phyloP scores from a whole-genome alignment of 192 early-diverging fungal species.

The Linnemannia hyalina region DNA sequence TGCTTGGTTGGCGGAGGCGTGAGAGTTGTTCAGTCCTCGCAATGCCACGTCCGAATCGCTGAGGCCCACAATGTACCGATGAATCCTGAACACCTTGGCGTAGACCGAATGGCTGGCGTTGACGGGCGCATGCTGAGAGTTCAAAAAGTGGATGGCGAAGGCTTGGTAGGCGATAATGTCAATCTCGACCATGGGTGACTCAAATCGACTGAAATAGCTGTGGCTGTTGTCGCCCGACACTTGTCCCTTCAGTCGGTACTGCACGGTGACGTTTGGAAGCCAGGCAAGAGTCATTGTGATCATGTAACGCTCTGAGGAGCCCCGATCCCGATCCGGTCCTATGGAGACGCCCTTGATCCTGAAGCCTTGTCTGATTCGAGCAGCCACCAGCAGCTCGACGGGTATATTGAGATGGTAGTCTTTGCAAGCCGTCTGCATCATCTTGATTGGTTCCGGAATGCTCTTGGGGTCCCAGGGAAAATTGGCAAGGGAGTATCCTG shows the following conservation, averaged over 20 bases:
- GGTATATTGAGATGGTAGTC: constrained; percentile 75
- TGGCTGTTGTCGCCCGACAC: constrained; percentile 27
- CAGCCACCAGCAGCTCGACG: constrained; percentile 71
- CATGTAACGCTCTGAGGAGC: constrained; percentile 65
- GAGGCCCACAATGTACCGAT: constrained; percentile 59
- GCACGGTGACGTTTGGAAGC: constrained; percentile 81
- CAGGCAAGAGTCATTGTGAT: constrained; percentile 77
- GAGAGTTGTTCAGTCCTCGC: constrained; percentile 50
- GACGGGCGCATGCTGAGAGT: constrained; percentile 55
- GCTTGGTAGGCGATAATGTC: constrained; percentile 61
- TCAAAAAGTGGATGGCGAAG: constrained; percentile 61
- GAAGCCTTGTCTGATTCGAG: constrained; percentile 80
- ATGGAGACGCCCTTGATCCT: constrained; percentile 68
- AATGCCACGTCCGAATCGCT: constrained; percentile 64
- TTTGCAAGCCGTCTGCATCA: constrained; percentile 69
- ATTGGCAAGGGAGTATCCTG: constrained; percentile 51
- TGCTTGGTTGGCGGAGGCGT: constrained; percentile 46
- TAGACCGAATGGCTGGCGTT: constrained; percentile 62
- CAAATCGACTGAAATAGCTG: constrained; percentile 51
- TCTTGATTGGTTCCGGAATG: constrained; percentile 71
- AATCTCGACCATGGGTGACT: constrained; percentile 63
- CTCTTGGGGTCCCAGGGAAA: constrained; percentile 80
- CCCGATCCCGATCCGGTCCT: constrained; percentile 54
- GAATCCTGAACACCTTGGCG: constrained; percentile 64
- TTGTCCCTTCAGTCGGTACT: constrained; percentile 75